Percentiles rank a stretch among this genome's conserved stretches.
Conservation (phyloP, 768 basidiomycete genomes). For the Tylopilus rubrobrunneus region DNA sequence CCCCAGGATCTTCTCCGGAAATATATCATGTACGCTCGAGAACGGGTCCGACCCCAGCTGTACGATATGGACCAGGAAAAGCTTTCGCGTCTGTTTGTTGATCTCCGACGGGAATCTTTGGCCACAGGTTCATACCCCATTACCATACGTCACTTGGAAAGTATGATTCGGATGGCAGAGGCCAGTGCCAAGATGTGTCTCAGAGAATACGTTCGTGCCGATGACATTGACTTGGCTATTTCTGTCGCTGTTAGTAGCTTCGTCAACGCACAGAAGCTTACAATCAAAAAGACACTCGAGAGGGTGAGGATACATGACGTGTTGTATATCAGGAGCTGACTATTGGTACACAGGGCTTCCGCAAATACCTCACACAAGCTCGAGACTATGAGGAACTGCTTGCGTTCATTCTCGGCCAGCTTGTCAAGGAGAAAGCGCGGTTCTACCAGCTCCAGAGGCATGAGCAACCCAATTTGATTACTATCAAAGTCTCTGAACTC, state of each 20-base stretch:
- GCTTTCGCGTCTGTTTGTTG: constrained; percentile 87
- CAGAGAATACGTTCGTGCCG: constrained; percentile 90
- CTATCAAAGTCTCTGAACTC: constrained; percentile 75
- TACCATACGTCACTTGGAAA: constrained; percentile 95
- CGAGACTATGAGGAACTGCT: constrained; percentile 95
- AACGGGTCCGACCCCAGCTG: constrained; percentile 88
- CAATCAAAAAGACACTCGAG: constrained; percentile 96
- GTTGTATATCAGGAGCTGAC: constrained; percentile 8
- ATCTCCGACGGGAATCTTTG: constrained; percentile 91
- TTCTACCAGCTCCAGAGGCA: constrained; percentile 74
- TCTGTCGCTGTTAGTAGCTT: constrained; percentile 94
- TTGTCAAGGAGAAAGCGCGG: constrained; percentile 90
- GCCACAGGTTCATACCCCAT: constrained; percentile 99
- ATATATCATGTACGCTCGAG: constrained; percentile 98
- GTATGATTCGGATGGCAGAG: constrained; percentile 99
- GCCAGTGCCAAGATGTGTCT: constrained; percentile 98
- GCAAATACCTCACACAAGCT: constrained; percentile 95
- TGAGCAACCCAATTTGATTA: constrained; percentile 73
- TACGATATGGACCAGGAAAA: constrained; percentile 97
- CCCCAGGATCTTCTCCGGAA: constrained; percentile 95
- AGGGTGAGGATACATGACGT: constrained; percentile 47
- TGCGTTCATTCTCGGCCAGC: constrained; percentile 88
- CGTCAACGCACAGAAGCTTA: constrained; percentile 95
- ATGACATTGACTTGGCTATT: constrained; percentile 97
- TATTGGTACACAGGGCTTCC: constrained; percentile 65